A percentile compares a stretch with the other conserved stretches of the same genome.
These are phyloP conservation scores for Geoglossum glabrum DNA, from an alignment of 495 filamentous ascomycete species.

Conservation along the genomic window DNA sequence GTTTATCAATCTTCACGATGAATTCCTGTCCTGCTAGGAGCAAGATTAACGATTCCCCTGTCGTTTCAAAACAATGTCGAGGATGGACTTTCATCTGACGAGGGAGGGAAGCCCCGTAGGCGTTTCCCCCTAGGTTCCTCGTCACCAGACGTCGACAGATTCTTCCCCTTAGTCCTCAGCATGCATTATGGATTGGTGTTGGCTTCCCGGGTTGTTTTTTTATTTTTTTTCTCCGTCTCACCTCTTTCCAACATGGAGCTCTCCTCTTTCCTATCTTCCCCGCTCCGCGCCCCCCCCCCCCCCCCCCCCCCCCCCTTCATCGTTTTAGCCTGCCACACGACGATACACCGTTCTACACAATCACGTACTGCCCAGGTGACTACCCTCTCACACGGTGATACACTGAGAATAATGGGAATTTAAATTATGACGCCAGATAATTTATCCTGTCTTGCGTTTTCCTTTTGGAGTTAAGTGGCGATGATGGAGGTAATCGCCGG, in stretches of 20 bases:
- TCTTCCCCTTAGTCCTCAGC: background rate
- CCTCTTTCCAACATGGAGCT: background rate
- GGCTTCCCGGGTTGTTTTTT: background rate
- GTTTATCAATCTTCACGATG: conserved; percentile 63
- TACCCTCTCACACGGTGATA: background rate
- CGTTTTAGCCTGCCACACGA: background rate
- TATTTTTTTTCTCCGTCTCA: background rate
- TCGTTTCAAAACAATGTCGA: background rate
- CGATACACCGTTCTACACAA: background rate
- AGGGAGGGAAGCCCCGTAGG: background rate
- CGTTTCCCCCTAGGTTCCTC: background rate
- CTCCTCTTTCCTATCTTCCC: background rate
- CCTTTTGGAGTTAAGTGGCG: background rate
- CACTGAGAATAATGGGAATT: background rate
- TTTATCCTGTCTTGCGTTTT: background rate
- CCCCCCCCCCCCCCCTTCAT: background rate
- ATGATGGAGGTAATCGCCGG: background rate
- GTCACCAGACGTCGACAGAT: background rate
- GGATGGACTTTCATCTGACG: background rate
- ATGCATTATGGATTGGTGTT: background rate
- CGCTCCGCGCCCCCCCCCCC: background rate
- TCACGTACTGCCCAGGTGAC: background rate
- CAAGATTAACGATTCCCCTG: background rate
- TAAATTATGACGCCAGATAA: background rate
- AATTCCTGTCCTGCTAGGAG: conserved; percentile 20